Evolutionary conservation across 108 stramenopile species (phyloP), one percentile per base, ranked within the genome.

Genomic region (Skeletonema marinoi): DNA sequence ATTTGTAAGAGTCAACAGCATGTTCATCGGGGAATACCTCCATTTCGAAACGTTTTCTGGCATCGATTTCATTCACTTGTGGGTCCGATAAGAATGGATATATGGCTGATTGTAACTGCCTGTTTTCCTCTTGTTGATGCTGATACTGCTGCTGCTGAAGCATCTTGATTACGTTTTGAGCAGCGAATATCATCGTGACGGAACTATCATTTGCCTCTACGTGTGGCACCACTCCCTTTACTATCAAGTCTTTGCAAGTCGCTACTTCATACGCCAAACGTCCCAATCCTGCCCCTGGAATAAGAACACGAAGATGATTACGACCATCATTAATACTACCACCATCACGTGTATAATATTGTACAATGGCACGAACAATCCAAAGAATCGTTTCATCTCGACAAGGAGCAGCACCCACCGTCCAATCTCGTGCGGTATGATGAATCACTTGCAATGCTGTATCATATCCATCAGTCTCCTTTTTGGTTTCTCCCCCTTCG

Each of bases 361-460:
- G 32, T 36, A 54, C 16, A 54, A 73, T 73, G 73, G 73, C 62
- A 7, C 63, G 30, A 10, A 65, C 61, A 30, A 73, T 65, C 73
- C 73, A 72, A 35, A 41, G 46, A 51, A 62, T 73, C 25, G 73
- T 73, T 35, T 39, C 73, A 36, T 73, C 63, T 65, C 73, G 39
- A 73, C 73, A 73, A 3, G 73, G n/a, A 19, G 42, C 13, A 3
- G 73, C 90, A 59, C 62, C 68, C 0, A 1, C 17, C 4, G 85
- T 79, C 92, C 92, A 93, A 76, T 93, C 92, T 58, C 92, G 81
- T 30, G 88, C 92, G 2, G 90, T 73, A 68, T 93, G 92, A 10
- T 89, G 84, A 19, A 89, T 54, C 3, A 91, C 70, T 80, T 89
- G 88, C 3, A 64, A 50, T 11, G 84, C 81, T 14, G 85, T 83